phyloP scores from a whole-genome alignment of 75 land plant genomes.

The Cupressus sempervirens region DNA sequence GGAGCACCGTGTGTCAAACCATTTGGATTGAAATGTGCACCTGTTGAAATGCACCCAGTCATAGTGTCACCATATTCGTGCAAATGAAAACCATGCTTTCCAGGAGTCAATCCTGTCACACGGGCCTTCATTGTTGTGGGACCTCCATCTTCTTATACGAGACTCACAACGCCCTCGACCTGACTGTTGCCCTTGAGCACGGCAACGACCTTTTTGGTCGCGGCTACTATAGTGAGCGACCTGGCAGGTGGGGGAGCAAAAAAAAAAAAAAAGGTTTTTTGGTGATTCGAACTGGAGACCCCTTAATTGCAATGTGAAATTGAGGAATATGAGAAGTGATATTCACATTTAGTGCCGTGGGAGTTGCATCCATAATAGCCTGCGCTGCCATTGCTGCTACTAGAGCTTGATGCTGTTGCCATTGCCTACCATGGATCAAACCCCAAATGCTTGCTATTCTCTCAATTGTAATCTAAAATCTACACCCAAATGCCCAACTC shows the following conservation, averaged over 20 bases:
- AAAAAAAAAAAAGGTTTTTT: constrained; percentile 4
- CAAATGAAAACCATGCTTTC: constrained; percentile 91
- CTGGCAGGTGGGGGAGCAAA: constrained; percentile 20
- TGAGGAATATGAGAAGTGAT: neutral
- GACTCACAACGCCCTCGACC: constrained; percentile 81
- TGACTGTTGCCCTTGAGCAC: constrained; percentile 75
- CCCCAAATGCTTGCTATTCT: too few species aligned
- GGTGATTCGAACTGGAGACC: constrained; percentile 1
- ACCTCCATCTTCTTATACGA: constrained; percentile 81
- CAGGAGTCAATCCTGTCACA: constrained; percentile 78
- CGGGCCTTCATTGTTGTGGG: constrained; percentile 81
- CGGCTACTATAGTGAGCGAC: constrained; percentile 51
- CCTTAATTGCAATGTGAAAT: neutral
- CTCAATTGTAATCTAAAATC: too few species aligned
- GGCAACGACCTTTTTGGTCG: constrained; percentile 81
- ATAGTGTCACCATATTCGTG: constrained; percentile 93
- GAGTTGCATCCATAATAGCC: neutral
- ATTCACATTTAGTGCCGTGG: neutral
- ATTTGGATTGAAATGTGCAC: constrained; percentile 87
- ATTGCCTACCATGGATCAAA: too few species aligned
- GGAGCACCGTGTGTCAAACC: constrained; percentile 89
- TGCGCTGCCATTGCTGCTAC: constrained; percentile 8
- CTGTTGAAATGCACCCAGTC: constrained; percentile 91
- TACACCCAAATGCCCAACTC: too few species aligned
- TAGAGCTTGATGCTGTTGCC: constrained; percentile 7